Percentiles rank a stretch among this genome's conserved stretches.
Evolutionary conservation across 2,329 filamentous ascomycete species (phyloP).

Genomic region (Drechslerella coelobrocha): DNA sequence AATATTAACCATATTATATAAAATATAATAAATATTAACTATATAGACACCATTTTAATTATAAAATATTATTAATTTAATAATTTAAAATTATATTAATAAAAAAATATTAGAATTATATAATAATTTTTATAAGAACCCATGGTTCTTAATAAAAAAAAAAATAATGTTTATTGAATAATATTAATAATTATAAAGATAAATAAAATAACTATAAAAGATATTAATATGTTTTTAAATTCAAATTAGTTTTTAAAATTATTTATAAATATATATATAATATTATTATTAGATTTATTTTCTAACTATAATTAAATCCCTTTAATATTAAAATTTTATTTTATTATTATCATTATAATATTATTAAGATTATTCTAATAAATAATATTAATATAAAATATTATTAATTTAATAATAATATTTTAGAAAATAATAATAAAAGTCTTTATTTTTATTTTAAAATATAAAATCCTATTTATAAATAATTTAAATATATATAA

Average conservation of each 20-base stretch:
- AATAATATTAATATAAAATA: background rate
- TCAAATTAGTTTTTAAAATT: conserved; percentile 1
- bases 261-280: background rate
- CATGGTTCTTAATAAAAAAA: background rate
- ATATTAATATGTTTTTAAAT: background rate
- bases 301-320: conserved; percentile 8
- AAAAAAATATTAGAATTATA: no score
- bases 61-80: background rate
- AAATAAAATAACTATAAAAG: background rate
- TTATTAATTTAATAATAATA: no score
- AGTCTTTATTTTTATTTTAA: no score
- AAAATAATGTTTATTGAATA: conserved; percentile 1
- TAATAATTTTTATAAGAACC: no score
- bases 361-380: background rate
- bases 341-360: conserved; percentile 6
- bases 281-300: conserved; percentile 3
- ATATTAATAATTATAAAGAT: background rate
- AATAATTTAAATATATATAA: conserved; percentile 9
- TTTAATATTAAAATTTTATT: background rate
- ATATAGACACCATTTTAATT: background rate
- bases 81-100: no score
- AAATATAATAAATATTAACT: background rate
- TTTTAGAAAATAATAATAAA: no score
- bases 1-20: background rate
- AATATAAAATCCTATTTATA: no score